Base-by-base conservation (phyloP, 495 filamentous ascomycete species). In the Aspergillus olivimuriae region DNA sequence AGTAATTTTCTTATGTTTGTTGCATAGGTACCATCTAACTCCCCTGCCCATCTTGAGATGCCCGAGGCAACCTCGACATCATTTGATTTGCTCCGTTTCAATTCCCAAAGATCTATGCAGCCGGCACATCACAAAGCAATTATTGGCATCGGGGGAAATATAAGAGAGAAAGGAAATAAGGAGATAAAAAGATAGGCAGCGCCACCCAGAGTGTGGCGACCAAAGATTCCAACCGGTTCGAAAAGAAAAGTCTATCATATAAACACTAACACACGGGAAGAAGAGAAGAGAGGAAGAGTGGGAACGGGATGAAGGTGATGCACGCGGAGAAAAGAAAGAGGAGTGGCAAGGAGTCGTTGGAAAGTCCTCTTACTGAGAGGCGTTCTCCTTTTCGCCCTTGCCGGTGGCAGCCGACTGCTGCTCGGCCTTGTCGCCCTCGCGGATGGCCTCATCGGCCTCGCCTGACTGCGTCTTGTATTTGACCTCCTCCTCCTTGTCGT, bases 401-500 rank as follows among this genome's bases (percentile, higher is more conserved):
- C 56, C 52, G 30, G 46, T 26, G 38, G 48, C 44, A 9, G 39
- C 15, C 19, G 23, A 20, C 11, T 46, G 39, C 3, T 22, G 45
- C 26, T 62, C 70, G 16, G 47, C 63, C 41, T 62, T 60, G 10
- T 52, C 55, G n/a, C 62, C 63, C 37, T 76, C 73, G 17, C 51
- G 38, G 48, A 65, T 35, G 4, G 72, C 72, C 43, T 74, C 69
- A 5, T 36, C 56, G 1, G 69, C 70, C 46, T 74, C 73, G 2
- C 57, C 46, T 10, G 60, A 48, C 50, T 74, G 69, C 40, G 53
- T 53, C 8, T 57, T 32, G 26, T 46, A 46, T 17, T 47, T 30
- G 24, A 65, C 52, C 21, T 64, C 60, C 24, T 72, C 69, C 22
- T 73, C 68, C 63, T 78, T 91, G 61, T 96, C 81, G 47, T 98